Conservation (phyloP, 768 basidiomycete species). For the Psilocybe subaeruginosa region DNA sequence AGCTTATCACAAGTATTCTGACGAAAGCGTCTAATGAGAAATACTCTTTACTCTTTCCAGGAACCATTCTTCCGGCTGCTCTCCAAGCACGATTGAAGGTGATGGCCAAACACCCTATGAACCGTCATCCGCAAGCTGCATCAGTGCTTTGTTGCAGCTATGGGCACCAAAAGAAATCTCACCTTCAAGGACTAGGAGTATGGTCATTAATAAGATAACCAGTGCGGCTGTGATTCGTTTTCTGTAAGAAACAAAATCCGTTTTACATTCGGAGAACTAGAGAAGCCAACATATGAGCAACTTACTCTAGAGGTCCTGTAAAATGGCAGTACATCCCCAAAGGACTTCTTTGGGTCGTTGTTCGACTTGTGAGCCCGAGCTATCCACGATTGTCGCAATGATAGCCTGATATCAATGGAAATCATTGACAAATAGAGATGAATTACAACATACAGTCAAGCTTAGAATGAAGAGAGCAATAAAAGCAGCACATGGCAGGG, state of each 20-base stretch:
- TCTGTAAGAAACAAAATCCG: background rate
- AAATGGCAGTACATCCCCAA: background rate
- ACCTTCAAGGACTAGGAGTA: conserved; percentile 1
- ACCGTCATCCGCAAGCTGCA: too few relatives aligned
- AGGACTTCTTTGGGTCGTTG: background rate
- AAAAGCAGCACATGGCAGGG: background rate
- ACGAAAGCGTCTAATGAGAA: background rate
- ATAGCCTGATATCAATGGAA: too few relatives aligned
- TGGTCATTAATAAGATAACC: background rate
- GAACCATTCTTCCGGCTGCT: background rate
- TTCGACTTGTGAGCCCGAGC: background rate
- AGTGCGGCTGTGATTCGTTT: background rate
- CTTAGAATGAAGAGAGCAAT: background rate
- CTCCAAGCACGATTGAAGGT: too few relatives aligned
- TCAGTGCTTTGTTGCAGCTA: too few relatives aligned
- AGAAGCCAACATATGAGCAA: too few relatives aligned
- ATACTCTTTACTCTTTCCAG: background rate
- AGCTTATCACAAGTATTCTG: background rate
- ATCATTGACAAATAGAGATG: too few relatives aligned
- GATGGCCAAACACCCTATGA: too few relatives aligned
- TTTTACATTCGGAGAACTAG: background rate
- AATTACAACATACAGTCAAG: background rate
- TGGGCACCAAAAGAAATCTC: background rate
- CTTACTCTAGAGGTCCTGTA: background rate
- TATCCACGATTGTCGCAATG: background rate